Evolutionary conservation across 192 early-diverging fungal genomes (phyloP).

Genomic region (Gamsiella multidivaricata): DNA sequence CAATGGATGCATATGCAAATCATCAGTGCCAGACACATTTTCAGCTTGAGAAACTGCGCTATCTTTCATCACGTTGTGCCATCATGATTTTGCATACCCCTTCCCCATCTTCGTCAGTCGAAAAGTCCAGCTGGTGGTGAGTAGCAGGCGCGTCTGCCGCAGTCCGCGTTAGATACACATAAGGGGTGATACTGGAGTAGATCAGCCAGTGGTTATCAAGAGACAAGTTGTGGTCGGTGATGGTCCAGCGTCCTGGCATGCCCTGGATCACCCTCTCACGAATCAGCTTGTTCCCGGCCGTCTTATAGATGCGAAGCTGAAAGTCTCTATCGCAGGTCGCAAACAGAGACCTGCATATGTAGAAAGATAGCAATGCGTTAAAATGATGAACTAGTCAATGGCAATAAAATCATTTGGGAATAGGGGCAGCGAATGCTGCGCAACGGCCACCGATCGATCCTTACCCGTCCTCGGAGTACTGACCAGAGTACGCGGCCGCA

Average conservation of each 20-base stretch:
- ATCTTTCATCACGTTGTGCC: too few relatives aligned
- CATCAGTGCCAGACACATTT: too few relatives aligned
- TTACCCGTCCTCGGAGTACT: slow-evolving; percentile 65
- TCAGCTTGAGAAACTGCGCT: too few relatives aligned
- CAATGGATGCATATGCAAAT: too few relatives aligned
- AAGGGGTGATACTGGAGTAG: slow-evolving; percentile 70
- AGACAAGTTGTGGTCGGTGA: slow-evolving; percentile 66
- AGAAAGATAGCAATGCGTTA: not conserved
- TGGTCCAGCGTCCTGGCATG: slow-evolving; percentile 71
- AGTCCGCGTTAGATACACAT: slow-evolving; percentile 65
- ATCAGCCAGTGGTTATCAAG: slow-evolving; percentile 61
- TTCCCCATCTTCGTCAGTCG: slow-evolving; percentile 18
- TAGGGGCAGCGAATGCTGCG: slow-evolving; percentile 8
- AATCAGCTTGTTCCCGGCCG: slow-evolving; percentile 56
- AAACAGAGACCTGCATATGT: slow-evolving; percentile 58
- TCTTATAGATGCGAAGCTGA: slow-evolving; percentile 68
- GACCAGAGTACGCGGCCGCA: slow-evolving; percentile 60
- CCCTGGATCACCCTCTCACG: slow-evolving; percentile 55
- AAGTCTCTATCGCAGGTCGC: slow-evolving; percentile 70
- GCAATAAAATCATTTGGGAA: not conserved
- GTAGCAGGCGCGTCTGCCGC: slow-evolving; percentile 43
- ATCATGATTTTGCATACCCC: too few relatives aligned
- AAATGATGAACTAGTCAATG: not conserved
- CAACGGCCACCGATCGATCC: not conserved
- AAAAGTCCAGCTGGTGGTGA: slow-evolving; percentile 56